A percentile compares a stretch with the other conserved stretches of the same genome.
Evolutionary conservation across 495 filamentous ascomycete genomes (phyloP).

Genomic region (Hypoxylon crocopeplum): DNA sequence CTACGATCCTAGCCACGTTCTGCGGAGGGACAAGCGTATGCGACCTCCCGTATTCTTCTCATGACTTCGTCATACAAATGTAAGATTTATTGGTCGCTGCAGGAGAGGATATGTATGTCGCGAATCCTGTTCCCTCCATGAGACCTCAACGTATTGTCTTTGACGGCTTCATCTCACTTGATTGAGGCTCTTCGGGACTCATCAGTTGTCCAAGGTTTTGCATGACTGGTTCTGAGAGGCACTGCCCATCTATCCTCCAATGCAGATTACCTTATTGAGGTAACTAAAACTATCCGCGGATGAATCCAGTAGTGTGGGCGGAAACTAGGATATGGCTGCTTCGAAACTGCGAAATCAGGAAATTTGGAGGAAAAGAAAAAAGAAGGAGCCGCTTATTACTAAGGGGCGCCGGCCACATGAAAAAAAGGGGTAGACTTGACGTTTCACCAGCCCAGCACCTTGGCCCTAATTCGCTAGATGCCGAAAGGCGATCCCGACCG

Average conservation of each 20-base stretch:
- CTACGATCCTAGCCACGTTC: slow-evolving; percentile 21
- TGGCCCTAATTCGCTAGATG: slow-evolving; percentile 6
- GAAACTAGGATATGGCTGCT: slow-evolving; percentile 14
- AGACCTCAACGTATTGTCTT: not conserved
- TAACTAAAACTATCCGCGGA: slow-evolving; percentile 13
- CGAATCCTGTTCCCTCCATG: not conserved
- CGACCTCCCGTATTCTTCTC: not conserved
- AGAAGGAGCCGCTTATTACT: slow-evolving; percentile 11
- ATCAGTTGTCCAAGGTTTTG: too few relatives aligned
- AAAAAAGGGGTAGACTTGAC: slow-evolving; percentile 6
- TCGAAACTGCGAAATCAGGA: slow-evolving; percentile 8
- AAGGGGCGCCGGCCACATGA: slow-evolving; percentile 15
- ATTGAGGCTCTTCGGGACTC: too few relatives aligned
- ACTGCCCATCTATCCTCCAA: slow-evolving; percentile 1
- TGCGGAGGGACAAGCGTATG: not conserved
- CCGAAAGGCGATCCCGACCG: too few relatives aligned
- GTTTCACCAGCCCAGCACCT: slow-evolving; percentile 15
- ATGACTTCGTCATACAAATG: slow-evolving; percentile 12
- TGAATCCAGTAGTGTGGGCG: slow-evolving; percentile 12
- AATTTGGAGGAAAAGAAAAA: slow-evolving; percentile 18
- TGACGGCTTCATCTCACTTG: too few relatives aligned
- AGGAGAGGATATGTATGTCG: not conserved
- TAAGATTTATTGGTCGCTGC: slow-evolving; percentile 6
- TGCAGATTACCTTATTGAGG: slow-evolving; percentile 3
- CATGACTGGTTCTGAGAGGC: not conserved